Conservation (phyloP, 2,329 filamentous ascomycete genomes). For the Alternaria triticina region DNA sequence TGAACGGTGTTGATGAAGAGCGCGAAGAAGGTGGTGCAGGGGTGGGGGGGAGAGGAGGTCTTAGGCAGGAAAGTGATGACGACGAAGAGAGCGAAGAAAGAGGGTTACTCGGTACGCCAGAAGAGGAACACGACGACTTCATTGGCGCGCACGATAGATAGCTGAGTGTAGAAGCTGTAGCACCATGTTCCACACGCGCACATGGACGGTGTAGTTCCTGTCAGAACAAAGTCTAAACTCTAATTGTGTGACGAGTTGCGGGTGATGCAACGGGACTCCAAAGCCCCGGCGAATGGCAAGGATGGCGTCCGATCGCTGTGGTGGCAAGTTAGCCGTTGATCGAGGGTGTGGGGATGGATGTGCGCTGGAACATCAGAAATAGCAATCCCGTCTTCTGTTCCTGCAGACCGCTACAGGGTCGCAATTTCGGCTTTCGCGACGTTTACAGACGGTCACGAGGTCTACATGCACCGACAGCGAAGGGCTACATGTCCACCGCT, state of each 20-base stretch:
- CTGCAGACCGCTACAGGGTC: constrained; percentile 3
- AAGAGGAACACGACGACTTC: constrained; percentile 30
- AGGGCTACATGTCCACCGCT: constrained; percentile 12
- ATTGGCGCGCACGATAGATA: constrained; percentile 21
- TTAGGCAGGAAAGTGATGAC: constrained; percentile 40
- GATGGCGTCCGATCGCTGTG: background rate
- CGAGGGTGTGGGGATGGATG: background rate
- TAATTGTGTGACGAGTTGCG: background rate
- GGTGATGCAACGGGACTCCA: constrained; percentile 1
- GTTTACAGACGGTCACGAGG: background rate
- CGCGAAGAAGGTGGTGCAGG: constrained; percentile 47
- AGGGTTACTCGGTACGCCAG: constrained; percentile 44
- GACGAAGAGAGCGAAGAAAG: constrained; percentile 48
- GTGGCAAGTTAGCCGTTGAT: constrained; percentile 9
- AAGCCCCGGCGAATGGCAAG: constrained; percentile 2
- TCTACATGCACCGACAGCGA: constrained; percentile 3
- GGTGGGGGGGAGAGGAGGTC: constrained; percentile 33
- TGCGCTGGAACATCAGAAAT: background rate
- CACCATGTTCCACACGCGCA: background rate
- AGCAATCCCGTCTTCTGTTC: constrained; percentile 1
- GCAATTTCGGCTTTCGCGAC: constrained; percentile 4
- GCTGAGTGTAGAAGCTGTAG: background rate
- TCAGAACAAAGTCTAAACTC: background rate
- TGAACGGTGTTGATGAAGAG: constrained; percentile 65
- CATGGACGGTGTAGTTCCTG: background rate